phyloP scores from a whole-genome alignment of 192 early-diverging fungal genomes.

The Mortierella antarctica region DNA sequence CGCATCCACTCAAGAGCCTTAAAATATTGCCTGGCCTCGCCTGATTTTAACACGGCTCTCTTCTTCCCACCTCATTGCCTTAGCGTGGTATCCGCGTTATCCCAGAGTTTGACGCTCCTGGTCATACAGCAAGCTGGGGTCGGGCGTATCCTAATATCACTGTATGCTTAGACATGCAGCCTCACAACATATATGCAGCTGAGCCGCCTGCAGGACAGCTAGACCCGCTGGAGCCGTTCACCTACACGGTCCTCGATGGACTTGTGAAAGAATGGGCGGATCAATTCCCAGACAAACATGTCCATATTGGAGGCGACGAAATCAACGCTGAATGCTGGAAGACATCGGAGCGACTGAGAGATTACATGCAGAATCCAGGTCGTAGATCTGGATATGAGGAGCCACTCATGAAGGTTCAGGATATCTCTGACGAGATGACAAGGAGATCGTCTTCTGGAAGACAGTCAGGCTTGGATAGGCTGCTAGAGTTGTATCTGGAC shows the following conservation, averaged over 20 bases:
- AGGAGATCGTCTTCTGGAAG: constrained; percentile 49
- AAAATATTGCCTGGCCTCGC: too few species aligned
- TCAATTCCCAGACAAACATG: constrained; percentile 77
- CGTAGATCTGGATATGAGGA: constrained; percentile 17
- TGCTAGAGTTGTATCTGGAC: constrained; percentile 79
- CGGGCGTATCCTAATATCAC: constrained; percentile 62
- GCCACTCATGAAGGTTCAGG: constrained; percentile 7
- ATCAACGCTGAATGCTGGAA: constrained; percentile 77
- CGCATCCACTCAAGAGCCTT: neutral
- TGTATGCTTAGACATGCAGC: constrained; percentile 66
- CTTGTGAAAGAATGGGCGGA: constrained; percentile 75
- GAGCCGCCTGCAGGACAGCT: constrained; percentile 90
- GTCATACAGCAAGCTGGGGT: constrained; percentile 69
- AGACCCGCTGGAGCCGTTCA: constrained; percentile 74
- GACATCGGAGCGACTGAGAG: constrained; percentile 43
- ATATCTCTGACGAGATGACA: constrained; percentile 44
- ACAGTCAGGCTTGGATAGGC: constrained; percentile 61
- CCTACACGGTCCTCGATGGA: constrained; percentile 67
- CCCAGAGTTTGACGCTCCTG: constrained; percentile 94
- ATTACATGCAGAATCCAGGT: constrained; percentile 41
- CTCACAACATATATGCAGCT: constrained; percentile 42
- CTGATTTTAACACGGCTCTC: neutral
- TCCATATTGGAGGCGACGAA: constrained; percentile 88
- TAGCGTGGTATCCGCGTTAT: constrained; percentile 87
- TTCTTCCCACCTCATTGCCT: neutral